Evolutionary conservation across 495 filamentous ascomycete genomes (phyloP).

Genomic region (Aspergillus hancockii): DNA sequence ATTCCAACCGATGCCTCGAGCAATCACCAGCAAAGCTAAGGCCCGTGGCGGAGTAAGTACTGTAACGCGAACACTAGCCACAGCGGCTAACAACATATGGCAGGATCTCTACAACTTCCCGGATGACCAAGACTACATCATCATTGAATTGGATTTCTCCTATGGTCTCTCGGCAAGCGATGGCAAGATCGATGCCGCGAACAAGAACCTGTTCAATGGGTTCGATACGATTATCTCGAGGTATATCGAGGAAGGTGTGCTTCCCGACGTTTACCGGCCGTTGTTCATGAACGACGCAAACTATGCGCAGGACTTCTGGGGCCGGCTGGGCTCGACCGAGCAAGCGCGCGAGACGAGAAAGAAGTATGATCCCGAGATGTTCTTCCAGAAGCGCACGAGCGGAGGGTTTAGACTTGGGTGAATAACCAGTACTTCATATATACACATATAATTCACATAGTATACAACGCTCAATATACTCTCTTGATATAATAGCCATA

Average conservation of each 20-base stretch:
- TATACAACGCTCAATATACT: no score
- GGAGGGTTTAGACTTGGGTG: slow-evolving; percentile 48
- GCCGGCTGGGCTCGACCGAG: slow-evolving; percentile 47
- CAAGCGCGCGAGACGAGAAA: slow-evolving; percentile 40
- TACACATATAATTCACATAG: no score
- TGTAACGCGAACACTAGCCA: not conserved
- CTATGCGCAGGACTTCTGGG: slow-evolving; percentile 60
- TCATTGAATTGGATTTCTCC: slow-evolving; percentile 59
- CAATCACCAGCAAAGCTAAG: slow-evolving; percentile 47
- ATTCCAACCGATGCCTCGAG: slow-evolving; percentile 57
- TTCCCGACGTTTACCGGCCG: slow-evolving; percentile 54
- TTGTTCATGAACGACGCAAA: slow-evolving; percentile 64
- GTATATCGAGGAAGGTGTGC: slow-evolving; percentile 43
- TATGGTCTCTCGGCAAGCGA: slow-evolving; percentile 47
- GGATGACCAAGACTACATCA: slow-evolving; percentile 51
- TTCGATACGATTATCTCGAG: slow-evolving; percentile 33
- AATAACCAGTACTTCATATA: not conserved
- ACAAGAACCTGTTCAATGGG: slow-evolving; percentile 40
- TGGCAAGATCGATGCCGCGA: slow-evolving; percentile 49
- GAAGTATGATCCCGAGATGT: slow-evolving; percentile 55
- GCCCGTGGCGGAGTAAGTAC: slow-evolving; percentile 44
- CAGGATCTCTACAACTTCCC: slow-evolving; percentile 56
- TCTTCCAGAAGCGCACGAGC: slow-evolving; percentile 59
- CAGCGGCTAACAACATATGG: slow-evolving; percentile 7
- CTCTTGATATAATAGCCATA: no score